Base-by-base conservation (phyloP, 768 basidiomycete genomes). In the Mrakia hoshinonis region DNA sequence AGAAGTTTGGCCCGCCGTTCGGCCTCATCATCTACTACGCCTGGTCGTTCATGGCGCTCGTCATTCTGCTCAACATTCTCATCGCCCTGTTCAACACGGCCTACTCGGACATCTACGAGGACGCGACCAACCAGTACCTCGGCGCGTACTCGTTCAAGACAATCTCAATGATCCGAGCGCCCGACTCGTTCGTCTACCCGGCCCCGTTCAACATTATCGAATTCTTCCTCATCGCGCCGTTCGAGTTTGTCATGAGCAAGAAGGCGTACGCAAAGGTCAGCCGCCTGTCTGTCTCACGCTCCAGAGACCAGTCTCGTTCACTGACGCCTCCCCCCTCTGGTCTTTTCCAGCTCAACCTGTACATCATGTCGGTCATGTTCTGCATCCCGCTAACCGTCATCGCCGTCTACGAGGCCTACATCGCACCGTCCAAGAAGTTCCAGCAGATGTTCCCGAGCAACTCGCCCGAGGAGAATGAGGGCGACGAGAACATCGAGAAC, bases 151-250 rank as follows among this genome's bases (percentile, higher is more conserved):
- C 94, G 2, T 83, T 84, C 75, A 95, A 95, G 82, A 89, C 92
- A 3, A 79, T 91, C 58, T 84, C 84, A 18, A 89, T 91, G 90
- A 89, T 91, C 70, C 81, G 91, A 60, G 78, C 79, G 4, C 80
- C 80, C 20, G 80, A 81, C 64, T 77, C 79, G 31, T 90, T 82
- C 76, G 82, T 91, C 63, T 94, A 92, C 78, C 91, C 92, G 39
- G 90, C 93, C 0, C 94, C 94, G 1, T 94, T 95, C 83, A 96
- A 95, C 78, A 81, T 96, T 34, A 80, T 94, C 73, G 94, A 97
- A 80, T 81, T 83, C 0, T 78, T 92, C 77, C 80, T 95, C 36
- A 82, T 95, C 70, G 90, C 87, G 1, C 94, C 94, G 22, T 83
- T 91, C 63, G 93, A 95, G 92, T 95, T 68, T 36, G 62, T 81